Percentiles rank a stretch among this genome's conserved stretches.
phyloP scores from a whole-genome alignment of 352 stramenopile species.

The Blastocystis sp. region DNA sequence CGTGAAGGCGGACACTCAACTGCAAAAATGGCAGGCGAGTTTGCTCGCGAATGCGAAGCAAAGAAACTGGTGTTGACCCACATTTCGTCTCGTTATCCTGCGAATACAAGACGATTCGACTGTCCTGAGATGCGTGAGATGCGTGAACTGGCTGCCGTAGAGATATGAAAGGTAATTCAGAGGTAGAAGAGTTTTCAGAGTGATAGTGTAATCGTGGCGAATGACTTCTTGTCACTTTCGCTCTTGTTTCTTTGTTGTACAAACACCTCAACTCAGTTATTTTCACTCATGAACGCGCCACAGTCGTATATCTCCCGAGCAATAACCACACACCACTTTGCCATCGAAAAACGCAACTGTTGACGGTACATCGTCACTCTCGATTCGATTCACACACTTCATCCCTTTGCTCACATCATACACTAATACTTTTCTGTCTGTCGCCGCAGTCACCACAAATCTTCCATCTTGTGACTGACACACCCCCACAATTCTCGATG shows the following conservation, averaged over 20 bases:
- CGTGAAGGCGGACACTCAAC: constrained; percentile 76
- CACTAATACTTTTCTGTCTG: neutral
- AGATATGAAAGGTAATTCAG: neutral
- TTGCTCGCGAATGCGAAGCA: constrained; percentile 70
- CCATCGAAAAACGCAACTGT: neutral
- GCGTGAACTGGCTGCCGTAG: neutral
- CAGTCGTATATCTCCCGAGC: neutral
- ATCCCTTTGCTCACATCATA: neutral
- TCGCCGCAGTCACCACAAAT: neutral
- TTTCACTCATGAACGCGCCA: neutral
- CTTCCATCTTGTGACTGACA: constrained; percentile 15
- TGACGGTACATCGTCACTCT: neutral
- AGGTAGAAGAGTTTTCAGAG: neutral
- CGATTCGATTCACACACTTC: neutral
- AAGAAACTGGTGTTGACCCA: constrained; percentile 77
- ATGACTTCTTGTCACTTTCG: neutral
- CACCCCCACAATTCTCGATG: neutral
- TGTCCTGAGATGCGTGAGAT: neutral
- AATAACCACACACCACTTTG: neutral
- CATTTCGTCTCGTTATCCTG: constrained; percentile 70
- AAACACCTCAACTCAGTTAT: neutral
- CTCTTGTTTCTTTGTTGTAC: neutral
- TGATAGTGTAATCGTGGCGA: neutral
- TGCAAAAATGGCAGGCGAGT: constrained; percentile 73
- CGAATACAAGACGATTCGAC: neutral